Percentiles rank a stretch among this genome's conserved stretches.
These are phyloP conservation scores for Lepidopterella palustris DNA, from an alignment of 495 filamentous ascomycete genomes.

Conservation along the genomic window DNA sequence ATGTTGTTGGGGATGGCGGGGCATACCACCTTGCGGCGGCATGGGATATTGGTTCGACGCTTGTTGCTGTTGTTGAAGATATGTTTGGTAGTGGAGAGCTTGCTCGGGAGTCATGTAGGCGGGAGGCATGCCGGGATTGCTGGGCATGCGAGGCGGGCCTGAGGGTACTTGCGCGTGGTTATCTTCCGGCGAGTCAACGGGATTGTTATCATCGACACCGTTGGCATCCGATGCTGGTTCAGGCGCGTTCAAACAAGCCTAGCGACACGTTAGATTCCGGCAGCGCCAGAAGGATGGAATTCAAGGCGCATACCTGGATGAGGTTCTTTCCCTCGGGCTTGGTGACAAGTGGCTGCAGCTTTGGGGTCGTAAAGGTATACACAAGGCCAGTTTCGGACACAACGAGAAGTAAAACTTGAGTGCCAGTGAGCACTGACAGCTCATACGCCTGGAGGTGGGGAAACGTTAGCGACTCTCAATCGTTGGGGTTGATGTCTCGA, in stretches of 20 bases:
- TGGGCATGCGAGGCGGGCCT: slow-evolving; percentile 27
- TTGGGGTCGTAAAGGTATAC: slow-evolving; percentile 99
- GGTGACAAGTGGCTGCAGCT: slow-evolving; percentile 96
- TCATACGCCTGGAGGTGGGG: slow-evolving; percentile 73
- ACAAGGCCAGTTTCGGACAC: slow-evolving; percentile 98
- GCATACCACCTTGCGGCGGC: slow-evolving; percentile 30
- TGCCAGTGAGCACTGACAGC: slow-evolving; percentile 93
- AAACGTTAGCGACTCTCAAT: slow-evolving; percentile 13
- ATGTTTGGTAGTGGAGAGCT: slow-evolving; percentile 41
- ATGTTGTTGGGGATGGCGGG: slow-evolving; percentile 30
- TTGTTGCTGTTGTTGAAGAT: slow-evolving; percentile 36
- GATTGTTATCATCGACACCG: slow-evolving; percentile 63
- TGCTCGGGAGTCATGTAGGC: slow-evolving; percentile 34
- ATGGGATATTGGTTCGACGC: slow-evolving; percentile 33
- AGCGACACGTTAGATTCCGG: slow-evolving; percentile 16
- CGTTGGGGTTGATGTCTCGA: slow-evolving; percentile 14
- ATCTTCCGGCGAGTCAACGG: slow-evolving; percentile 40
- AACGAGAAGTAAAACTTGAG: slow-evolving; percentile 93
- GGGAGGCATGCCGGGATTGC: slow-evolving; percentile 28
- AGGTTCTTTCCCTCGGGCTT: slow-evolving; percentile 99
- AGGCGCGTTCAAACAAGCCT: slow-evolving; percentile 96
- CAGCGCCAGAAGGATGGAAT: slow-evolving; percentile 5
- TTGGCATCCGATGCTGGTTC: slow-evolving; percentile 89
- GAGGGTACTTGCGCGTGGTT: slow-evolving; percentile 33
- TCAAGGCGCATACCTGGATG: slow-evolving; percentile 72